Conservation (phyloP, 192 early-diverging fungal genomes). For the Lobulomyces angularis region DNA sequence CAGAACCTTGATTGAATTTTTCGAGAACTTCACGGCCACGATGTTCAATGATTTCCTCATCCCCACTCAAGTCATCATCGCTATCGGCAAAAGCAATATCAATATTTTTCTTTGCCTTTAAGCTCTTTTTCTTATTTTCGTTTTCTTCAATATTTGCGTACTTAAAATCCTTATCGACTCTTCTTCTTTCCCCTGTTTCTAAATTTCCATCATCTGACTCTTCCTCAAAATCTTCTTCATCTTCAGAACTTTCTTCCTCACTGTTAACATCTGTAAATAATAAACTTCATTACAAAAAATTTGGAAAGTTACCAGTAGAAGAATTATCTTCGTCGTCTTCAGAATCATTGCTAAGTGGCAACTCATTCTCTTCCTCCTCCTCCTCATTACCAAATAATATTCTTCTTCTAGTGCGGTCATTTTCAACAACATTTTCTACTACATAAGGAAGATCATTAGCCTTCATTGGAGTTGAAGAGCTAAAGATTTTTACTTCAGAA, state of each 20-base stretch:
- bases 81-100: slow-evolving; percentile 34
- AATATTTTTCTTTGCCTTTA: slow-evolving; percentile 15
- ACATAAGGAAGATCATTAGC: slow-evolving; percentile 7
- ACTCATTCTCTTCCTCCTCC: slow-evolving; percentile 29
- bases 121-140: slow-evolving; percentile 20
- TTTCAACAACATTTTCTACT: slow-evolving; percentile 20
- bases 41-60: slow-evolving; percentile 19
- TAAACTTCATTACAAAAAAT: too few relatives aligned
- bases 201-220: slow-evolving; percentile 22
- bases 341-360: slow-evolving; percentile 19
- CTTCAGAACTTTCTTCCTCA: slow-evolving; percentile 12
- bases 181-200: slow-evolving; percentile 33
- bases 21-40: slow-evolving; percentile 16
- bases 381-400: slow-evolving; percentile 27
- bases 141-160: slow-evolving; percentile 20
- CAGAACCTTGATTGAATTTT: slow-evolving; percentile 17
- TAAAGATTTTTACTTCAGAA: slow-evolving; percentile 59
- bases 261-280: slow-evolving; percentile 13
- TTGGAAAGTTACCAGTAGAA: slow-evolving; percentile 9
- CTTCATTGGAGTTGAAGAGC: slow-evolving; percentile 42
- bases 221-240: slow-evolving; percentile 24
- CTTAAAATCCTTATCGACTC: slow-evolving; percentile 25
- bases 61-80: slow-evolving; percentile 66
- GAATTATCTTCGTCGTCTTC: slow-evolving; percentile 27
- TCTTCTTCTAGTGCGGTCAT: slow-evolving; percentile 28